phyloP scores from a whole-genome alignment of 2,329 filamentous ascomycete genomes.

The Clonostachys solani region DNA sequence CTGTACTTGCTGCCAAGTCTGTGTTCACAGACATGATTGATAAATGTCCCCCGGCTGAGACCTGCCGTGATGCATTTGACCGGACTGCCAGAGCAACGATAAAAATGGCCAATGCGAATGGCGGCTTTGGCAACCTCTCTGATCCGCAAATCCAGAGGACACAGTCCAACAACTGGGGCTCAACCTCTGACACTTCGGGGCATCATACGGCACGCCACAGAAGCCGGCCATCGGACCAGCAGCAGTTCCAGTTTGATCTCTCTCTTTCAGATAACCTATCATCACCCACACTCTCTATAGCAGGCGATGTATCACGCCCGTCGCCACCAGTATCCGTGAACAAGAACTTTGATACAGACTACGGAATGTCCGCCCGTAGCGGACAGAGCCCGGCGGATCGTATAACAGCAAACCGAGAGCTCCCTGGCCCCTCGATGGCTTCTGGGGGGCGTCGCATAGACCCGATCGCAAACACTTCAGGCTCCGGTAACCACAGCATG shows the following conservation, averaged over 20 bases:
- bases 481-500: constrained; percentile 21
- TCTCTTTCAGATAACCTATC: constrained; percentile 32
- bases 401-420: constrained; percentile 9
- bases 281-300: constrained; percentile 30
- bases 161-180: constrained; percentile 18
- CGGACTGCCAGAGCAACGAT: constrained; percentile 93
- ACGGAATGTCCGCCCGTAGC: constrained; percentile 13
- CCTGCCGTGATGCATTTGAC: constrained; percentile 91
- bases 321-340: constrained; percentile 32
- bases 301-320: constrained; percentile 29
- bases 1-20: constrained; percentile 86
- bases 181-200: constrained; percentile 6
- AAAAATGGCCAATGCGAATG: constrained; percentile 87
- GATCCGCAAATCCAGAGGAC: constrained; percentile 18
- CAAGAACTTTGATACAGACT: constrained; percentile 27
- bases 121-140: constrained; percentile 61
- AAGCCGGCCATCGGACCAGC: constrained; percentile 20
- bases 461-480: constrained; percentile 22
- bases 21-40: constrained; percentile 88
- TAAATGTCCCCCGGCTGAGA: constrained; percentile 92
- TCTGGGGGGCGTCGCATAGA: constrained; percentile 11
- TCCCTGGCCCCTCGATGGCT: constrained; percentile 1
- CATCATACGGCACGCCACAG: constrained; percentile 9
- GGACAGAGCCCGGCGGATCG: background rate
- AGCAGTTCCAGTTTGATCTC: constrained; percentile 27